Base-by-base conservation (phyloP, 2,329 filamentous ascomycete genomes). In the Dactylellina haptotyla region DNA sequence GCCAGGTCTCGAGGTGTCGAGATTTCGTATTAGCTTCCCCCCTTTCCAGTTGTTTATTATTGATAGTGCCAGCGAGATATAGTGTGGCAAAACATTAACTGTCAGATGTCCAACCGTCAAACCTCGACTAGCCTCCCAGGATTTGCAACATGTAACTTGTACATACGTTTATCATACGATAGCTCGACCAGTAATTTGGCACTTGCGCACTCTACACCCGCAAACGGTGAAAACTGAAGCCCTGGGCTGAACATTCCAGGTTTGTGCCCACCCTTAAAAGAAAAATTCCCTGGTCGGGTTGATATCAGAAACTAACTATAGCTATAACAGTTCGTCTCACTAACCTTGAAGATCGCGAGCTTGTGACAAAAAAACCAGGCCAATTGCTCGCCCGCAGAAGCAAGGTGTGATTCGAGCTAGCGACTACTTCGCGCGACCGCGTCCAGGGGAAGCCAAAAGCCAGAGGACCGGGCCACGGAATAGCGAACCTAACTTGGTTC, bases 381-480 rank as follows among this genome's bases (percentile, higher is more conserved):
- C 6, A 34, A 18, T 26, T 4, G 4, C n/a, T n/a, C 28, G 30
- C 30, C 61, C 50, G 50, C 50, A 18, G 12, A 57, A 28, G 12
- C 39, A 65, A 48, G 48, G 50, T 41, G 6, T 32, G 8, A 48
- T 48, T 56, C 6, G 23, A 32, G 14, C 4, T 43, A 65, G 50
- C 50, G 61, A 65, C 34, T 54, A 64, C 46, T 32, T 67, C 45
- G 64, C 54, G 54, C 45, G 10, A 16, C 25, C n/a, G n/a, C n/a
- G n/a, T n/a, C n/a, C n/a, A n/a, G n/a, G n/a, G n/a, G n/a, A 16
- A 59, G 25, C 30, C 20, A 18, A 39, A 39, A 10, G 23, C 30
- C 12, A 28, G 51, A 18, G 41, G 26, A 71, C 57, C 41, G 57
- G 57, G 58, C 64, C 30, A 57, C 51, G 66, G 66, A 20, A 59